These are phyloP conservation scores for Euclidium syriacum DNA, from an alignment of 345 rosid species.

Conservation along the genomic window DNA sequence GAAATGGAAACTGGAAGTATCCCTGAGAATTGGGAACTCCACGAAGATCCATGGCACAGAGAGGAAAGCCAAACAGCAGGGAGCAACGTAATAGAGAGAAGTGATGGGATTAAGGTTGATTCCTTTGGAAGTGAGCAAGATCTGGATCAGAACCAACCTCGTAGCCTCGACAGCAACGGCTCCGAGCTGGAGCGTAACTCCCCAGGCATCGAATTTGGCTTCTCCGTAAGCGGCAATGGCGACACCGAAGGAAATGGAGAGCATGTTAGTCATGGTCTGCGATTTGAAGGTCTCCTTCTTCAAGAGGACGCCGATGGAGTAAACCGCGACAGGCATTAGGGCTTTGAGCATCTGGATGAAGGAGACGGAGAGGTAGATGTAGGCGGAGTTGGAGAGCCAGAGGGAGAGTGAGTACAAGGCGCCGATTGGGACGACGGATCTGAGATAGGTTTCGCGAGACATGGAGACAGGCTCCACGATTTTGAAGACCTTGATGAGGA, in stretches of 20 bases:
- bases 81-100: conserved; percentile 79
- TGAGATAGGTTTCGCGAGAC: conserved; percentile 74
- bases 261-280: conserved; percentile 78
- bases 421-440: conserved; percentile 91
- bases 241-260: conserved; percentile 61
- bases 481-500: conserved; percentile 85
- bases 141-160: conserved; percentile 84
- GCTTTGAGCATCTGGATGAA: conserved; percentile 98
- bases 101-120: conserved; percentile 82
- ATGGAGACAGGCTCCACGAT: conserved; percentile 88
- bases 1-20: conserved; percentile 74
- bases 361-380: conserved; percentile 88
- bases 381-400: conserved; percentile 94
- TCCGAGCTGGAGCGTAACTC: conserved; percentile 83
- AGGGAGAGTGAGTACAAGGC: conserved; percentile 83
- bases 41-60: conserved; percentile 88
- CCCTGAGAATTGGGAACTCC: conserved; percentile 64
- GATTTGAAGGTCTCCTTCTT: conserved; percentile 62
- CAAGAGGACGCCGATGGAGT: conserved; percentile 71
- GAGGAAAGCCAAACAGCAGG: conserved; percentile 80
- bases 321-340: conserved; percentile 94
- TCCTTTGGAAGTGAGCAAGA: conserved; percentile 84
- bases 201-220: conserved; percentile 84
- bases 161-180: conserved; percentile 95
- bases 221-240: conserved; percentile 90